Evolutionary conservation across 1,139 yeast genomes (phyloP).

Genomic region (Ashbya aceris): DNA sequence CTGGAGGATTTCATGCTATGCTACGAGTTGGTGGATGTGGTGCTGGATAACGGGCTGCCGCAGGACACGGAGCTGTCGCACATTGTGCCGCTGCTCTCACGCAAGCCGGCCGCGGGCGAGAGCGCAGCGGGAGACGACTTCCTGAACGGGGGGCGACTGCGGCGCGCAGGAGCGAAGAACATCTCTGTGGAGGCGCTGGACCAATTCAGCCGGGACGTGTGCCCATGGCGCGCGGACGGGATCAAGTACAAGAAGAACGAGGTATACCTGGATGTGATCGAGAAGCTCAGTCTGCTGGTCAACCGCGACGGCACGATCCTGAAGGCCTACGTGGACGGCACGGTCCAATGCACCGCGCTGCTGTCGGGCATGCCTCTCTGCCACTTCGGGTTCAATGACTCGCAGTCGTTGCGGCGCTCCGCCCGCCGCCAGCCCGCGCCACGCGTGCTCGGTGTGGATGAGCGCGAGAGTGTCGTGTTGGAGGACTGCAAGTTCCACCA

Average conservation of each 20-base stretch:
- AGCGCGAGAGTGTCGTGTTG: slow-evolving; percentile 38
- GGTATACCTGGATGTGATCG: slow-evolving; percentile 67
- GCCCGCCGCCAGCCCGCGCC: slow-evolving; percentile 10
- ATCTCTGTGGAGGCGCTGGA: slow-evolving; percentile 3
- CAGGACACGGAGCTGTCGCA: slow-evolving; percentile 53
- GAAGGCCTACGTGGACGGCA: slow-evolving; percentile 70
- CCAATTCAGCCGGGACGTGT: slow-evolving; percentile 1
- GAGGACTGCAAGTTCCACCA: slow-evolving; percentile 87
- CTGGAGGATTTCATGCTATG: slow-evolving; percentile 56
- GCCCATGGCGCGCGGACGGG: slow-evolving; percentile 64
- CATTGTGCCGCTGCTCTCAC: slow-evolving; percentile 28
- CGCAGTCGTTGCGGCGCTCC: slow-evolving; percentile 14
- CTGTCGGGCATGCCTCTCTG: slow-evolving; percentile 70
- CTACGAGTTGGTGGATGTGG: slow-evolving; percentile 71
- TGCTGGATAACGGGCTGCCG: slow-evolving; percentile 77
- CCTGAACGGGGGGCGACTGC: slow-evolving; percentile 2
- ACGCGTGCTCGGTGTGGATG: slow-evolving; percentile 12
- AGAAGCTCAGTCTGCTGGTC: slow-evolving; percentile 61
- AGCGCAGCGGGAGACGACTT: slow-evolving; percentile 7
- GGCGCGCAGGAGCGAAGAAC: background rate
- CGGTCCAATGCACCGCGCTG: slow-evolving; percentile 61
- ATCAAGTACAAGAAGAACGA: slow-evolving; percentile 78
- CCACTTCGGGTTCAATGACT: slow-evolving; percentile 51
- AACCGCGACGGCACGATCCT: slow-evolving; percentile 51
- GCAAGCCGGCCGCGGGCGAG: slow-evolving; percentile 16